phyloP scores from a whole-genome alignment of 2,329 filamentous ascomycete genomes.

The Xylariaceae sp. region DNA sequence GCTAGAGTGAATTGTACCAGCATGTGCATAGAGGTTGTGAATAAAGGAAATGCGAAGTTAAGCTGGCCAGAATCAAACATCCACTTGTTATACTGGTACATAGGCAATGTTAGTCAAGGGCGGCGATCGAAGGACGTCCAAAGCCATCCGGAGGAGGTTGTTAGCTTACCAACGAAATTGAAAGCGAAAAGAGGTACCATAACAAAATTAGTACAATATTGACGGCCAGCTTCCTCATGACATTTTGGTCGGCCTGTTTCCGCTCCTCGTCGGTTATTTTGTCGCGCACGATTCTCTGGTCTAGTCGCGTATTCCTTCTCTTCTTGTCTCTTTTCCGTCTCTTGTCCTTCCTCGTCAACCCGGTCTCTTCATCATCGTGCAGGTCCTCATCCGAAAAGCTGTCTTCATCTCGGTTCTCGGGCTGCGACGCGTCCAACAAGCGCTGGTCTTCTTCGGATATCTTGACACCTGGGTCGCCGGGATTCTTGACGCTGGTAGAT shows the following conservation, averaged over 20 bases:
- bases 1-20: slow-evolving; percentile 84
- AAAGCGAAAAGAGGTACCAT: slow-evolving; percentile 90
- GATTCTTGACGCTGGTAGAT: slow-evolving; percentile 23
- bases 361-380: slow-evolving; percentile 85
- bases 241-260: slow-evolving; percentile 69
- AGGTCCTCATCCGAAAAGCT: slow-evolving; percentile 67
- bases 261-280: slow-evolving; percentile 67
- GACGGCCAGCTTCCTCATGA: slow-evolving; percentile 64
- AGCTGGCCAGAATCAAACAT: slow-evolving; percentile 88
- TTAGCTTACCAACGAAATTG: slow-evolving; percentile 76
- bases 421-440: slow-evolving; percentile 14
- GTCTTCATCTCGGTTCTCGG: slow-evolving; percentile 40
- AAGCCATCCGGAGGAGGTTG: neutral
- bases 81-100: slow-evolving; percentile 93
- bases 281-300: slow-evolving; percentile 63
- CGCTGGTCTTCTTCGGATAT: slow-evolving; percentile 40
- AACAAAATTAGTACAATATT: slow-evolving; percentile 79
- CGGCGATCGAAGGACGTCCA: neutral
- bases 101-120: slow-evolving; percentile 21
- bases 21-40: slow-evolving; percentile 95
- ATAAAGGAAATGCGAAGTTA: slow-evolving; percentile 91
- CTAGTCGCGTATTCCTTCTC: slow-evolving; percentile 62
- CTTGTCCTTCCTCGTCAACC: slow-evolving; percentile 70
- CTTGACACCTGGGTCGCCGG: slow-evolving; percentile 37
- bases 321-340: slow-evolving; percentile 63